Base-by-base conservation (phyloP, 148 eudicot species). In the Simmondsia chinensis region DNA sequence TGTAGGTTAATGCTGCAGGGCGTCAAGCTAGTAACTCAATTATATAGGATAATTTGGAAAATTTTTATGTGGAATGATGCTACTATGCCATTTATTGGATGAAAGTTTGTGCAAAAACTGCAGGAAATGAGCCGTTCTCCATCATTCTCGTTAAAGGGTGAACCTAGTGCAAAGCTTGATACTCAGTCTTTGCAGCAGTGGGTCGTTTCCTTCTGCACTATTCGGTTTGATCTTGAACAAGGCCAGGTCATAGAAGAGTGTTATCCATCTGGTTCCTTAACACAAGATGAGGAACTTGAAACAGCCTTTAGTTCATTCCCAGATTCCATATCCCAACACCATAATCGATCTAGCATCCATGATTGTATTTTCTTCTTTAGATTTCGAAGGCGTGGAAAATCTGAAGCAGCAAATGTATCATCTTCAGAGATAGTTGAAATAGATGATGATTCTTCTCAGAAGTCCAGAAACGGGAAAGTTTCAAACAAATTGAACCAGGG, bases 171-270 rank as follows among this genome's bases (percentile, higher is more conserved):
- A 23, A 60, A 66, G 52, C 77, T 86, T 58, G 86, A 91, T 57
- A 57, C 64, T 19, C 60, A 76, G 47, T 69, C 77, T 27, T 66
- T 86, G 41, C 71, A 50, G 12, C 64, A 57, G 69, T 91, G 99
- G 96, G 63, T 79, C 35, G 94, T 75, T 39, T 79, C 89, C 14
- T 86, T 86, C 42, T 86, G 89, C 59, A 72, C 75, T 20, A 86
- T 91, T 55, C 68, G 94, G 56, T 91, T 91, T 69, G 99, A 91
- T 69, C 85, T 91, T 33, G 99, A 91, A 61, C 94, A 71, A 45
- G 99, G 99, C 19, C 99, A 91, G 72, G 79, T 91, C 26, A 73
- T 91, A 24, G 99, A 91, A 61, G 89, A 86, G 50, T 86, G 95
- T 63, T 82, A 48, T 52, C 99, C 99, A 20, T 60, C 87, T 16